phyloP scores from a whole-genome alignment of 1,139 yeast species.

The Suhomyces taliae region DNA sequence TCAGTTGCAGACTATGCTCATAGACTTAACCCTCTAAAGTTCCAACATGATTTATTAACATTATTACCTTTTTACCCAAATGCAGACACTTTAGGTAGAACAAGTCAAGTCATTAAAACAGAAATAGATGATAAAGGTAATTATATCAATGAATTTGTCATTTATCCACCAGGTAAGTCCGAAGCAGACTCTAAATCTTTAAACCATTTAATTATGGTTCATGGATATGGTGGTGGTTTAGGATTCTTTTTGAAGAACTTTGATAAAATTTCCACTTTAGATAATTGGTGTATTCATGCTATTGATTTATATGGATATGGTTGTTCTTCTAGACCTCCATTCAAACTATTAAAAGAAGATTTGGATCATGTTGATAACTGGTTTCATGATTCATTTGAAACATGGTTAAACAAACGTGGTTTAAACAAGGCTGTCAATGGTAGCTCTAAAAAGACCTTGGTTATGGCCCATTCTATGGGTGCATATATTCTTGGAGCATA shows the following conservation, averaged over 20 bases:
- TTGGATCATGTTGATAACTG: constrained; percentile 45
- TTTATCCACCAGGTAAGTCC: constrained; percentile 45
- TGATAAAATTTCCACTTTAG: constrained; percentile 36
- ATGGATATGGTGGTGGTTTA: constrained; percentile 79
- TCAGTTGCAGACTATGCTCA: constrained; percentile 51
- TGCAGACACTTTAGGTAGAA: constrained; percentile 30
- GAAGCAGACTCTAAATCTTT: constrained; percentile 27
- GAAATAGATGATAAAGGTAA: constrained; percentile 44
- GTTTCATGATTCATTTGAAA: constrained; percentile 52
- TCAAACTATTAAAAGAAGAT: constrained; percentile 31
- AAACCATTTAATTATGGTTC: constrained; percentile 65
- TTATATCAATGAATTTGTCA: constrained; percentile 63
- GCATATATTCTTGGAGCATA: constrained; percentile 54
- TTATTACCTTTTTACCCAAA: constrained; percentile 42
- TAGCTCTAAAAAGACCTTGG: constrained; percentile 31
- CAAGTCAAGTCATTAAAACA: constrained; percentile 35
- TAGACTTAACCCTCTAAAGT: constrained; percentile 41
- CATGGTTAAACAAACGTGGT: constrained; percentile 43
- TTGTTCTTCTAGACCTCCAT: constrained; percentile 64
- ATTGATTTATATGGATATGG: constrained; percentile 78
- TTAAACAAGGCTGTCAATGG: constrained; percentile 21
- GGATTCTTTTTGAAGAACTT: constrained; percentile 70
- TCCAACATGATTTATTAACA: constrained; percentile 54
- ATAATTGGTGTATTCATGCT: constrained; percentile 66
- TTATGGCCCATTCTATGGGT: constrained; percentile 66